Conservation (phyloP, 1,139 yeast genomes). For the Blastobotrys buckinghamii region DNA sequence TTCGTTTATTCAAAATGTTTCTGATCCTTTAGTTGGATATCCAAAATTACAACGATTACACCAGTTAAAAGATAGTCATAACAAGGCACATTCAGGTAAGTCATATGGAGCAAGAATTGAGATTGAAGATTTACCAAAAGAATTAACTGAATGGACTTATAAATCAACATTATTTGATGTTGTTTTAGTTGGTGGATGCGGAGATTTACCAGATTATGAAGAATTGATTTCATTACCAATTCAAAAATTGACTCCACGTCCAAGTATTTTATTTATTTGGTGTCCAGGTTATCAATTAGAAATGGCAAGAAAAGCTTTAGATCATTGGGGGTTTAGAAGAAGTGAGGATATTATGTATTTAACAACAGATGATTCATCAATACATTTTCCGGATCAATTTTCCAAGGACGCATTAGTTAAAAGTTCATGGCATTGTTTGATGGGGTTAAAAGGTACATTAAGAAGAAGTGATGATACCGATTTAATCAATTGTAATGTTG, state of each 20-base stretch:
- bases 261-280: slow-evolving; percentile 86
- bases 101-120: slow-evolving; percentile 62
- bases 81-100: slow-evolving; percentile 44
- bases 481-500: slow-evolving; percentile 85
- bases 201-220: slow-evolving; percentile 63
- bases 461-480: slow-evolving; percentile 78
- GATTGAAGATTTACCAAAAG: slow-evolving; percentile 19
- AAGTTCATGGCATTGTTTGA: slow-evolving; percentile 84
- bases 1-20: slow-evolving; percentile 55
- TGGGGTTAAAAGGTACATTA: slow-evolving; percentile 94
- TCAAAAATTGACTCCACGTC: slow-evolving; percentile 67
- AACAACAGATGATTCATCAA: slow-evolving; percentile 39
- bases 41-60: slow-evolving; percentile 72
- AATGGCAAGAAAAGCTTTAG: slow-evolving; percentile 47
- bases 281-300: slow-evolving; percentile 60
- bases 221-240: slow-evolving; percentile 61
- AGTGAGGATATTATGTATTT: slow-evolving; percentile 72
- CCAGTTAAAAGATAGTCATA: slow-evolving; percentile 51
- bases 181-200: slow-evolving; percentile 82
- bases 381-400: slow-evolving; percentile 24
- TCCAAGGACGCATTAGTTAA: slow-evolving; percentile 21
- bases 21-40: slow-evolving; percentile 69
- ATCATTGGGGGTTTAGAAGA: slow-evolving; percentile 70
- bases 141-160: slow-evolving; percentile 56
- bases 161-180: slow-evolving; percentile 71